Percentiles rank a stretch among this genome's conserved stretches.
phyloP scores from a whole-genome alignment of 2,329 filamentous ascomycete genomes.

The Talaromyces amestolkiae region DNA sequence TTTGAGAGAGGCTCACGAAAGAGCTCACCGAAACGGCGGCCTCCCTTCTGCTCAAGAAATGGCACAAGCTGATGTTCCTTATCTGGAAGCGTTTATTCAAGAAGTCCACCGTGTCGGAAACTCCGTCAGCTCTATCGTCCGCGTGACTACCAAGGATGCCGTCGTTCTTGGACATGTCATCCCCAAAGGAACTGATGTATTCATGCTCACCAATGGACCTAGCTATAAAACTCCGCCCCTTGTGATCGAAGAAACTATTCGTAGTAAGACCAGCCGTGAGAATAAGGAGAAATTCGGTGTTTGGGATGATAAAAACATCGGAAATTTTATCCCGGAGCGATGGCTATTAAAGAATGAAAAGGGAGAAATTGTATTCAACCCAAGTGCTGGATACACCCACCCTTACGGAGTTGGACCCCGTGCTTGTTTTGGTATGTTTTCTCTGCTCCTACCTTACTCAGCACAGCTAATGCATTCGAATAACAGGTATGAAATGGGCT shows the following conservation, averaged over 20 bases:
- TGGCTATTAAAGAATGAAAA: background rate
- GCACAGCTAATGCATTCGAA: background rate
- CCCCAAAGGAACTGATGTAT: slow-evolving; percentile 36
- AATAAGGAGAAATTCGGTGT: background rate
- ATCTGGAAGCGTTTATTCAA: slow-evolving; percentile 45
- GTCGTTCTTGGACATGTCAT: slow-evolving; percentile 42
- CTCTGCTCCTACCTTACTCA: background rate
- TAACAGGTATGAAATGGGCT: background rate
- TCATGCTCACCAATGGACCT: slow-evolving; percentile 33
- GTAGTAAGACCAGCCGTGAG: slow-evolving; percentile 1
- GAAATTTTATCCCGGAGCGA: background rate
- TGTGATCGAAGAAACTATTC: slow-evolving; percentile 7
- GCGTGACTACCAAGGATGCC: slow-evolving; percentile 38
- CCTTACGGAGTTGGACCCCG: background rate
- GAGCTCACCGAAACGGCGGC: slow-evolving; percentile 21
- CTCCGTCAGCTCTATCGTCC: slow-evolving; percentile 28
- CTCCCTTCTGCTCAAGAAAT: slow-evolving; percentile 35
- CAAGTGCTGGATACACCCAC: background rate
- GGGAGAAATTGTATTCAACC: background rate
- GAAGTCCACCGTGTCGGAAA: slow-evolving; percentile 38
- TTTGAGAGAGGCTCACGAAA: slow-evolving; percentile 29
- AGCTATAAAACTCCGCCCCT: slow-evolving; percentile 31
- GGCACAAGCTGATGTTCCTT: slow-evolving; percentile 32
- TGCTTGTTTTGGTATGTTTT: background rate
- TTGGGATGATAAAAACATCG: background rate